Evolutionary conservation across 805 yeast genomes (phyloP), one percentile per base, ranked within the genome.

Genomic region (Starmerella vaccinii): DNA sequence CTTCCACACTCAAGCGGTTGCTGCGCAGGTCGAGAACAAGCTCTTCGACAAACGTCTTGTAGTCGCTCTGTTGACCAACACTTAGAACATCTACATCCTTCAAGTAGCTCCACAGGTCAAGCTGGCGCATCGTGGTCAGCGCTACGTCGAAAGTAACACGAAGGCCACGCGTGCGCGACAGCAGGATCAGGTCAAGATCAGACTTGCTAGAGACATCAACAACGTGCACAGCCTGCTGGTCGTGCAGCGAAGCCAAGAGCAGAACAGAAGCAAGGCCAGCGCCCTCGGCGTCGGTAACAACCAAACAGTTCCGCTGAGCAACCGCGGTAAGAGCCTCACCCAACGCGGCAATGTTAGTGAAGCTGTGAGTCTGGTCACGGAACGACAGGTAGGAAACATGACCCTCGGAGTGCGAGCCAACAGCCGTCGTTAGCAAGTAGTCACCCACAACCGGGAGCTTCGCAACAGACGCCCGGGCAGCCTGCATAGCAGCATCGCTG

Each of bases 191-290:
- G 54, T 84, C 81, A 64, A 90, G 74, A 67, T 90, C 97, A 58
- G 82, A 86, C 64, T 76, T 79, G 53, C 82, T 75, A 38, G 84
- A 78, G 47, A 90, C 92, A 58, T 84, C 88, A 50, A 95, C 85
- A 60, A 90, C 81, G 68, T 90, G 97, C 57, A 90, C 82, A 37
- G 87, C 73, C 63, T 95, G 78, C 13, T 53, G 51, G 69, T 72
- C 76, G 73, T 85, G 88, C 64, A 90, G 76, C 24, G 95, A 84
- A 40, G 97, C 95, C 69, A 90, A 73, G 62, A 90, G 76, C 65
- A 90, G 72, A 41, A 89, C 82, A 3, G 95, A 84, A n/a, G 97
- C 97, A 63, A 90, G 74, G 62, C 87, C 90, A 35, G 96, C 84
- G 23, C 90, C 81, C 65, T 78, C 81, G 46, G 97, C 96, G 68